A percentile compares a stretch with the other conserved stretches of the same genome.
These are phyloP conservation scores for Ophiosphaerella korrae DNA, from an alignment of 2,329 filamentous ascomycete genomes.

Conservation along the genomic window DNA sequence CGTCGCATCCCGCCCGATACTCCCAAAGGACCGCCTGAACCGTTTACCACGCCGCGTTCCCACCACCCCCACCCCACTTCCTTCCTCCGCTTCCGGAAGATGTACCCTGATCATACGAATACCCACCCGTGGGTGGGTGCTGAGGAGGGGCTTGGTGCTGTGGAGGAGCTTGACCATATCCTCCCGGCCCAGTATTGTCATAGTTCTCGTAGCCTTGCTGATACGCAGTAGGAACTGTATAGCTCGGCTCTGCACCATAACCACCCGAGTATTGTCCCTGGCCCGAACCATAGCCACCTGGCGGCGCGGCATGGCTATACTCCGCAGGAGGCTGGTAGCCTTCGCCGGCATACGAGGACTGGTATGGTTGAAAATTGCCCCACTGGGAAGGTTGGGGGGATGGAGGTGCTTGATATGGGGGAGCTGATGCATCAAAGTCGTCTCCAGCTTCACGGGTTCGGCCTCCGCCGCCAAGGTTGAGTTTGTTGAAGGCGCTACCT, in stretches of 20 bases:
- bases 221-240: constrained; percentile 42
- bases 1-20: neutral
- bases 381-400: constrained; percentile 37
- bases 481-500: constrained; percentile 20
- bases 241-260: constrained; percentile 39
- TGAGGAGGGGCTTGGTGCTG: constrained; percentile 2
- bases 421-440: constrained; percentile 15
- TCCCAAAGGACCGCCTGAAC: neutral
- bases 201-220: constrained; percentile 46
- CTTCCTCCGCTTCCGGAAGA: constrained; percentile 25
- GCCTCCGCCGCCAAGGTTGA: constrained; percentile 18
- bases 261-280: constrained; percentile 40
- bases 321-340: constrained; percentile 34
- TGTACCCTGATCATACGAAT: constrained; percentile 27
- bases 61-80: constrained; percentile 39
- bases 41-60: constrained; percentile 33
- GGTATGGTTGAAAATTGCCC: constrained; percentile 43
- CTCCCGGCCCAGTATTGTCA: constrained; percentile 10
- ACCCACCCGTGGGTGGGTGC: constrained; percentile 22
- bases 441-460: constrained; percentile 29
- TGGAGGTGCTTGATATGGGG: constrained; percentile 28
- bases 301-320: constrained; percentile 31
- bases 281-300: constrained; percentile 33
- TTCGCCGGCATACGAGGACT: constrained; percentile 39
- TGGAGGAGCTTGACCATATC: constrained; percentile 20